phyloP scores from a whole-genome alignment of 1,139 yeast species.

The Tardiomyces digboiensis region DNA sequence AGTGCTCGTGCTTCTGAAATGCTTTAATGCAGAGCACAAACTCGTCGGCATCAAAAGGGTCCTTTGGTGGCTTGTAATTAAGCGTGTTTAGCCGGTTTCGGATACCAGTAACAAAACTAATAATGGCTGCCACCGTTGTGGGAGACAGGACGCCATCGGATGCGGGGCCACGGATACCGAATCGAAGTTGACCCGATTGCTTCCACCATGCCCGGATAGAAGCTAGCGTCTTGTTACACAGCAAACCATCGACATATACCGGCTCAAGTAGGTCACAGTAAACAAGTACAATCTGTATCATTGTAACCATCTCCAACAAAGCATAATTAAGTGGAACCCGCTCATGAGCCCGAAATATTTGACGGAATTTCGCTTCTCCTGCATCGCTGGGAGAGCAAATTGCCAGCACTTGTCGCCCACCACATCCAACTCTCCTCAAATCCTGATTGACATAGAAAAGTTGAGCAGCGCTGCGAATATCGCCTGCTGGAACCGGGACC shows the following conservation, averaged over 20 bases:
- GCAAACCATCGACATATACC: conserved; percentile 67
- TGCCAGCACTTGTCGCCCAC: conserved; percentile 73
- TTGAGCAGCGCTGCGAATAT: conserved; percentile 39
- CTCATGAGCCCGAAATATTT: conserved; percentile 52
- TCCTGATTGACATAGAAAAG: conserved; percentile 65
- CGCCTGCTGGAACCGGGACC: conserved; percentile 61
- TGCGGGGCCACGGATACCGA: conserved; percentile 34
- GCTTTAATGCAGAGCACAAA: conserved; percentile 48
- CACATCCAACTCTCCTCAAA: conserved; percentile 67
- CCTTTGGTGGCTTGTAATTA: conserved; percentile 70
- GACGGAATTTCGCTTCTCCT: conserved; percentile 72
- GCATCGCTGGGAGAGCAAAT: conserved; percentile 66
- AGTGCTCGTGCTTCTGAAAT: conserved; percentile 60
- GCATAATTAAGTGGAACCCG: conserved; percentile 53
- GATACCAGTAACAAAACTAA: conserved; percentile 61
- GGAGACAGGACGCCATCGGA: conserved; percentile 52
- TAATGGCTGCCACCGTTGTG: conserved; percentile 52
- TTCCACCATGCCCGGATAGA: conserved; percentile 83
- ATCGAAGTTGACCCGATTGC: conserved; percentile 56
- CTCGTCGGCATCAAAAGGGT: conserved; percentile 71
- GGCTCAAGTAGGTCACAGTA: conserved; percentile 71
- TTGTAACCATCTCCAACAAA: conserved; percentile 60
- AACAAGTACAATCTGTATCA: conserved; percentile 66
- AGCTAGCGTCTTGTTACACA: conserved; percentile 66
- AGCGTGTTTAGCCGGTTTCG: conserved; percentile 55